Conservation (phyloP, 495 filamentous ascomycete species). For the Hypoxylon perforatum region DNA sequence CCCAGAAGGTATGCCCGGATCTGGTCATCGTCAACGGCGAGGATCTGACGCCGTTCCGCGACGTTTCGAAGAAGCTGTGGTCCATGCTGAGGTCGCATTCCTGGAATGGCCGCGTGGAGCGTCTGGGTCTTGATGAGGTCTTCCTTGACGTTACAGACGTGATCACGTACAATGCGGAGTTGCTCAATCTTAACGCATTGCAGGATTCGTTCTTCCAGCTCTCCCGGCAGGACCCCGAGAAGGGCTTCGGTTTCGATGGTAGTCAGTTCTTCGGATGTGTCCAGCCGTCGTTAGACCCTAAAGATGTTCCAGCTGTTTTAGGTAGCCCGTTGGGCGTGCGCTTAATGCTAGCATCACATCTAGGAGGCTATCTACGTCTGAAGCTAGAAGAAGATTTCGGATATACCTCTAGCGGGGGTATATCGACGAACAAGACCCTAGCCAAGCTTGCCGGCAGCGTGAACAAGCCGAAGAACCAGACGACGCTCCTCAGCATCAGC, state of each 20-base stretch:
- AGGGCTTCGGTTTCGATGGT: slow-evolving; percentile 83
- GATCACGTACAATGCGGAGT: slow-evolving; percentile 77
- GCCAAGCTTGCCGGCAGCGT: slow-evolving; percentile 86
- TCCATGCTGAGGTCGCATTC: slow-evolving; percentile 72
- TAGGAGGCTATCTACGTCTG: slow-evolving; percentile 76
- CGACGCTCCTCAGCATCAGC: slow-evolving; percentile 78
- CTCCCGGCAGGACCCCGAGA: slow-evolving; percentile 76
- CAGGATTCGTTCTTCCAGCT: slow-evolving; percentile 81
- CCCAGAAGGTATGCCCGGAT: slow-evolving; percentile 82
- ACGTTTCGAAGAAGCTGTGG: slow-evolving; percentile 85
- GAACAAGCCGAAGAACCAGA: slow-evolving; percentile 88
- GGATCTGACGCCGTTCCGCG: slow-evolving; percentile 84
- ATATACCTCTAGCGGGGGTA: slow-evolving; percentile 87
- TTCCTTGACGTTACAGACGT: slow-evolving; percentile 85
- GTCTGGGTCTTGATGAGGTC: slow-evolving; percentile 87
- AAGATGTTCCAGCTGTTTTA: slow-evolving; percentile 5
- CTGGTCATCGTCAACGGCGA: slow-evolving; percentile 88
- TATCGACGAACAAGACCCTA: slow-evolving; percentile 84
- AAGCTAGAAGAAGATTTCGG: slow-evolving; percentile 81
- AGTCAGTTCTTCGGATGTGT: slow-evolving; percentile 58
- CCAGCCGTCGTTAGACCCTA: slow-evolving; percentile 11
- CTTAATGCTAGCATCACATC: slow-evolving; percentile 76
- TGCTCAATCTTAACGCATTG: slow-evolving; percentile 75
- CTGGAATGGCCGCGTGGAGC: slow-evolving; percentile 81
- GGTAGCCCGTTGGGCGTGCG: slow-evolving; percentile 58